Conservation (phyloP, 805 yeast genomes). For the Lipomyces japonicus region DNA sequence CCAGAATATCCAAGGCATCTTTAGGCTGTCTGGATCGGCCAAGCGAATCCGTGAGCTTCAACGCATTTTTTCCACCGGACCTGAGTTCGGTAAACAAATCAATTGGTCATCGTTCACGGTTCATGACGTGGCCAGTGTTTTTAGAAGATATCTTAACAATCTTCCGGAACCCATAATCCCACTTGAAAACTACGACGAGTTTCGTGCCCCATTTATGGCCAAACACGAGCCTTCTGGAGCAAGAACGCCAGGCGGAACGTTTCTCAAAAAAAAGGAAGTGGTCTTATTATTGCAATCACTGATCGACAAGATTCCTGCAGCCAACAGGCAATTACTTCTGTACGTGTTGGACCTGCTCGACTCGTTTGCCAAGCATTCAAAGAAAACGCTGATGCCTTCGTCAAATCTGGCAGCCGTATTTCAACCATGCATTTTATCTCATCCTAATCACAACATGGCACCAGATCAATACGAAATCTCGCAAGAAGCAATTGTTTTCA, state of each 20-base stretch:
- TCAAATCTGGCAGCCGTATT: constrained; percentile 91
- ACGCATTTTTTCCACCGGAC: constrained; percentile 76
- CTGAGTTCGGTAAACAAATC: constrained; percentile 81
- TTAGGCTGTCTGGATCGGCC: constrained; percentile 87
- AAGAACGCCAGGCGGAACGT: constrained; percentile 25
- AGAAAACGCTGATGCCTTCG: constrained; percentile 83
- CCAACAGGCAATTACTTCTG: constrained; percentile 75
- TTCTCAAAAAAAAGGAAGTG: constrained; percentile 43
- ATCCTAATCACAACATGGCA: constrained; percentile 86
- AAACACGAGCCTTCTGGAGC: not conserved
- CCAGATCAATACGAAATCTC: constrained; percentile 89
- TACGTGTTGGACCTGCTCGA: constrained; percentile 84
- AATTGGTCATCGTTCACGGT: constrained; percentile 93
- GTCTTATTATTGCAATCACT: constrained; percentile 66
- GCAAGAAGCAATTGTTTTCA: constrained; percentile 79
- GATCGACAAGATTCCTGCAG: constrained; percentile 66
- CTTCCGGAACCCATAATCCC: constrained; percentile 93
- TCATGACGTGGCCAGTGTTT: constrained; percentile 91
- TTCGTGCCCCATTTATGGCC: constrained; percentile 57
- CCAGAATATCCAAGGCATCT: constrained; percentile 80
- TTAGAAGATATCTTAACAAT: constrained; percentile 79
- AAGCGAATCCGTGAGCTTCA: constrained; percentile 85
- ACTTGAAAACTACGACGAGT: constrained; percentile 64
- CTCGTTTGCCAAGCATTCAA: constrained; percentile 74
- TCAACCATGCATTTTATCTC: constrained; percentile 93